A percentile compares a stretch with the other conserved stretches of the same genome.
Evolutionary conservation across 2,329 filamentous ascomycete genomes (phyloP).

Genomic region (Helotiales sp.): DNA sequence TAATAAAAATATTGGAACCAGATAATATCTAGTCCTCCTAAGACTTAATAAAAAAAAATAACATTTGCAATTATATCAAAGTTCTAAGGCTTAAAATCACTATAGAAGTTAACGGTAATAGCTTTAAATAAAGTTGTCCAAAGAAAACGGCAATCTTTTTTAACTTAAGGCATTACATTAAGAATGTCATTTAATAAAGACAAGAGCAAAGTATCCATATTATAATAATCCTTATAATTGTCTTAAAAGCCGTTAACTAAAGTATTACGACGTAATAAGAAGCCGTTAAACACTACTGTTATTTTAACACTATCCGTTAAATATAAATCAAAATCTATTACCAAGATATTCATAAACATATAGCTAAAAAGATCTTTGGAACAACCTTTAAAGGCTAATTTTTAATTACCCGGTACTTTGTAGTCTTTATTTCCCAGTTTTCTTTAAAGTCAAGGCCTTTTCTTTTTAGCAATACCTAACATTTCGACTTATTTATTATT

Average conservation of each 20-base stretch:
- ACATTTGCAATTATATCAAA: constrained; percentile 16
- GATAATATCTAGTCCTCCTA: constrained; percentile 20
- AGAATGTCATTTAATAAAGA: constrained; percentile 26
- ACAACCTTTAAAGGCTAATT: constrained; percentile 15
- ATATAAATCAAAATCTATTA: constrained; percentile 23
- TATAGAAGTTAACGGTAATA: constrained; percentile 16
- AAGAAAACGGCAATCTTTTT: background rate
- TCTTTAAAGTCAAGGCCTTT: constrained; percentile 18
- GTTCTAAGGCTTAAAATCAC: constrained; percentile 25
- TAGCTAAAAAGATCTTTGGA: constrained; percentile 15
- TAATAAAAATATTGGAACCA: constrained; percentile 20
- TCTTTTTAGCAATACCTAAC: constrained; percentile 12
- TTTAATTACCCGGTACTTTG: constrained; percentile 17
- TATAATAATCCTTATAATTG: constrained; percentile 19
- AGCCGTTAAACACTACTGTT: constrained; percentile 14
- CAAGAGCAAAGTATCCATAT: constrained; percentile 25
- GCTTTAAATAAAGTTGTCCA: constrained; percentile 15
- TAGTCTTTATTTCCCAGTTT: constrained; percentile 19
- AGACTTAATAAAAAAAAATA: constrained; percentile 27
- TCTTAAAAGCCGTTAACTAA: constrained; percentile 16
- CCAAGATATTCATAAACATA: constrained; percentile 25
- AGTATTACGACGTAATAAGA: constrained; percentile 3
- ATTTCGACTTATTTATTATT: constrained; percentile 20
- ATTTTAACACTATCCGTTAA: constrained; percentile 18
- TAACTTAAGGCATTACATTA: constrained; percentile 18